Conservation (phyloP, 306 rosid species). For the Rosa chinensis region DNA sequence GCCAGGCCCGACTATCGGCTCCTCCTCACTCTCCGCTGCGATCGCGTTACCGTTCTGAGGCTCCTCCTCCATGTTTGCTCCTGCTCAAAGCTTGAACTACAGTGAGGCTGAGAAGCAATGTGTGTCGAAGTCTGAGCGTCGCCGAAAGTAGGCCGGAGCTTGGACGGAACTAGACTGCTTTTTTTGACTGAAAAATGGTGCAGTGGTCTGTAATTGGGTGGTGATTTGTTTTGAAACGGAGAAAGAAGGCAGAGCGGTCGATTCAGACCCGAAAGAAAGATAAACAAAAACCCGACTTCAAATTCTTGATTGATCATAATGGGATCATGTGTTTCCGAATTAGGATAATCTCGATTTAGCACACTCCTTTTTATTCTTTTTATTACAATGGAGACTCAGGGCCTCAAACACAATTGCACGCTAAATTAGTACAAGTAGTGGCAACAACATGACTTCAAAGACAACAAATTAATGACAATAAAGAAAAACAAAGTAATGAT, state of each 20-base stretch:
- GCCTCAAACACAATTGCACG: too few species aligned
- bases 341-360: too few species aligned
- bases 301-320: too few species aligned
- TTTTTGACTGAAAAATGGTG: background rate
- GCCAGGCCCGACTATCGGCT: conserved; percentile 65
- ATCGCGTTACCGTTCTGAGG: conserved; percentile 29
- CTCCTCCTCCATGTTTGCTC: conserved; percentile 28
- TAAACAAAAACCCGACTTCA: background rate
- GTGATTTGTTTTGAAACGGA: background rate
- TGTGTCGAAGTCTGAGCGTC: background rate
- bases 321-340: too few species aligned
- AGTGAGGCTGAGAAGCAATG: background rate
- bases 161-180: background rate
- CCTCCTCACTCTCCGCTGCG: conserved; percentile 45
- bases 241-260: background rate
- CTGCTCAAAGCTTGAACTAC: background rate
- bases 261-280: background rate
- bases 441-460: too few species aligned
- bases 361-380: too few species aligned
- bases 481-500: too few species aligned
- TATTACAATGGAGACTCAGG: too few species aligned
- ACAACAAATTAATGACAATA: too few species aligned
- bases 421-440: too few species aligned
- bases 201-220: background rate
- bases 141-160: background rate